These are phyloP conservation scores for Taiozyma sp. DNA, from an alignment of 1,139 yeast species.

Conservation along the genomic window DNA sequence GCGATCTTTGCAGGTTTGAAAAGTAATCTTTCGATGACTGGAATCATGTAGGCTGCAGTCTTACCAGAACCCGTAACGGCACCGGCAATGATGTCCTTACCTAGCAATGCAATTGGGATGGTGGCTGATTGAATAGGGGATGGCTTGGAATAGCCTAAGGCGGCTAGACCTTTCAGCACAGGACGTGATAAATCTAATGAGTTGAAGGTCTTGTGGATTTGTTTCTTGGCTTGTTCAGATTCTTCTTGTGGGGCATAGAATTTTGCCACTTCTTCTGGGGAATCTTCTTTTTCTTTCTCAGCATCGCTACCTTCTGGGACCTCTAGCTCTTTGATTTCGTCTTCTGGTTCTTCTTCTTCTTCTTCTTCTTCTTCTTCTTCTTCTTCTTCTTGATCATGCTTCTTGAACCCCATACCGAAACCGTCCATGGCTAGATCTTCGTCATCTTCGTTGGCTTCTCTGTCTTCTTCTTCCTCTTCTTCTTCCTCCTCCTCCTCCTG, in stretches of 20 bases:
- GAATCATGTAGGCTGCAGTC: constrained; percentile 97
- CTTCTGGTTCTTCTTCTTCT: constrained; percentile 20
- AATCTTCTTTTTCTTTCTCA: constrained; percentile 44
- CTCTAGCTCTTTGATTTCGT: constrained; percentile 26
- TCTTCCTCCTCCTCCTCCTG: constrained; percentile 31
- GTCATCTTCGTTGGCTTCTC: constrained; percentile 19
- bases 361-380: constrained; percentile 24
- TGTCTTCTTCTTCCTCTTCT: constrained; percentile 23
- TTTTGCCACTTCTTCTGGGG: constrained; percentile 66
- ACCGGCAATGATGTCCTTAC: constrained; percentile 97
- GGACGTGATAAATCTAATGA: constrained; percentile 85
- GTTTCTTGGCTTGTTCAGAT: constrained; percentile 37
- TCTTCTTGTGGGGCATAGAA: constrained; percentile 58
- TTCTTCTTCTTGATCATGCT: constrained; percentile 24
- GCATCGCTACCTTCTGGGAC: constrained; percentile 17
- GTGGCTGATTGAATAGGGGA: constrained; percentile 93
- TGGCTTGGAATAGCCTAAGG: constrained; percentile 77
- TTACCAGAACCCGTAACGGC: constrained; percentile 99
- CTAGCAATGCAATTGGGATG: constrained; percentile 87
- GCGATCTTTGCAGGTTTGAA: constrained; percentile 84
- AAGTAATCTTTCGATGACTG: constrained; percentile 85
- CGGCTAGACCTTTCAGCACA: constrained; percentile 71
- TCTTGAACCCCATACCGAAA: constrained; percentile 59
- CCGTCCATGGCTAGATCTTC: constrained; percentile 56
- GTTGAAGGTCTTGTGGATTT: constrained; percentile 61